Percentiles rank a stretch among this genome's conserved stretches.
phyloP scores from a whole-genome alignment of 2,329 filamentous ascomycete genomes.

The Aureobasidium mangrovei region DNA sequence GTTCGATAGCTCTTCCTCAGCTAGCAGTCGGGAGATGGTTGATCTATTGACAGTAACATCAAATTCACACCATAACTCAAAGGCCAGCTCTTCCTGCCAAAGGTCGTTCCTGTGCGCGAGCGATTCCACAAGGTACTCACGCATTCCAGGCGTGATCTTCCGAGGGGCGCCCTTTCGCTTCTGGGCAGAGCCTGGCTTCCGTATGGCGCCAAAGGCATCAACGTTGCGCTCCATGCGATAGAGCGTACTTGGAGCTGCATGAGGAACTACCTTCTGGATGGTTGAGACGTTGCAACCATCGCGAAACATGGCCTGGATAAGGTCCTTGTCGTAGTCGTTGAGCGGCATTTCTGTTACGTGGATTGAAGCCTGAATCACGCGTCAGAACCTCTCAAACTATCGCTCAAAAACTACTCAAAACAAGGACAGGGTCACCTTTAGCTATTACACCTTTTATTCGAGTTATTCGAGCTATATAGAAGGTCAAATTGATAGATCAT shows the following conservation, averaged over 20 bases:
- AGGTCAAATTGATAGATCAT: too few species aligned
- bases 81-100: not conserved
- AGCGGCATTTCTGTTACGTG: not conserved
- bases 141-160: not conserved
- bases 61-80: not conserved
- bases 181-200: not conserved
- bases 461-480: too few species aligned
- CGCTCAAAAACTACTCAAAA: too few species aligned
- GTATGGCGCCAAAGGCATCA: not conserved
- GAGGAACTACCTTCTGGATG: not conserved
- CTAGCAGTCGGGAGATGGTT: too few species aligned
- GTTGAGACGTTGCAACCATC: not conserved
- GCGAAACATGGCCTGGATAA: slow-evolving; percentile 1
- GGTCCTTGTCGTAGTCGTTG: not conserved
- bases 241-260: not conserved
- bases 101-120: slow-evolving; percentile 6
- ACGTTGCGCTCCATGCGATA: not conserved
- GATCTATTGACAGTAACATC: too few species aligned
- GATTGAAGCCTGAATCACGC: not conserved
- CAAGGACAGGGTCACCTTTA: too few species aligned
- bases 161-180: not conserved
- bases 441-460: too few species aligned
- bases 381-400: not conserved
- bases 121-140: not conserved
- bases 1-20: not conserved